A percentile compares a stretch with the other conserved stretches of the same genome.
These are phyloP conservation scores for Globisporangium cystogenes DNA, from an alignment of 352 stramenopile genomes.

Conservation along the genomic window DNA sequence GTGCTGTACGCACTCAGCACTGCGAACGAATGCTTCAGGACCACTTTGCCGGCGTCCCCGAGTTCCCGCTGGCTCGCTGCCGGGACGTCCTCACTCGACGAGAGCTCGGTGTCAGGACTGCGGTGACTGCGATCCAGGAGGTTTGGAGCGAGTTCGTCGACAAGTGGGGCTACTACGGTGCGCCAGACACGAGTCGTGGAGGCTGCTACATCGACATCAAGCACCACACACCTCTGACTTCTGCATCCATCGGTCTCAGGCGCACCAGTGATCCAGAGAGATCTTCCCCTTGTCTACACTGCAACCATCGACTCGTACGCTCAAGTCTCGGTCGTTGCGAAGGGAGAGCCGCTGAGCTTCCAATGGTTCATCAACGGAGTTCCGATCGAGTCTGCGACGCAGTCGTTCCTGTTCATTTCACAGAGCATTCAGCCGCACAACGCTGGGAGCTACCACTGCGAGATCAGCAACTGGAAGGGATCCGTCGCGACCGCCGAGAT, in stretches of 20 bases:
- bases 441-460: constrained; percentile 48
- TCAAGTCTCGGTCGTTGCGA: constrained; percentile 36
- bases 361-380: constrained; percentile 48
- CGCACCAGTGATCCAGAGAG: constrained; percentile 33
- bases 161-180: constrained; percentile 63
- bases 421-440: constrained; percentile 52
- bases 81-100: constrained; percentile 17
- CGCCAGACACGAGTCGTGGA: neutral
- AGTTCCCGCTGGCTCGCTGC: constrained; percentile 47
- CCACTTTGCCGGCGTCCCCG: constrained; percentile 51
- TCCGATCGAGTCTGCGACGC: constrained; percentile 30
- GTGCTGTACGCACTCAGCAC: constrained; percentile 19
- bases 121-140: constrained; percentile 18
- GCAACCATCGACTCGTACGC: constrained; percentile 48
- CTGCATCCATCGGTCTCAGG: constrained; percentile 8
- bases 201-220: neutral
- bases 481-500: constrained; percentile 21
- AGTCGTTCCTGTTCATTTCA: constrained; percentile 43
- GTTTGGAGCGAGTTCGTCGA: constrained; percentile 48
- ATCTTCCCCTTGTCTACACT: constrained; percentile 28
- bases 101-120: constrained; percentile 1
- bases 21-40: constrained; percentile 39
- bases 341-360: constrained; percentile 63
- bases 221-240: neutral
- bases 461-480: constrained; percentile 54